Percentiles rank a stretch among this genome's conserved stretches.
These are phyloP conservation scores for Nitzschia sp. DNA, from an alignment of 108 stramenopile genomes.

Conservation along the genomic window DNA sequence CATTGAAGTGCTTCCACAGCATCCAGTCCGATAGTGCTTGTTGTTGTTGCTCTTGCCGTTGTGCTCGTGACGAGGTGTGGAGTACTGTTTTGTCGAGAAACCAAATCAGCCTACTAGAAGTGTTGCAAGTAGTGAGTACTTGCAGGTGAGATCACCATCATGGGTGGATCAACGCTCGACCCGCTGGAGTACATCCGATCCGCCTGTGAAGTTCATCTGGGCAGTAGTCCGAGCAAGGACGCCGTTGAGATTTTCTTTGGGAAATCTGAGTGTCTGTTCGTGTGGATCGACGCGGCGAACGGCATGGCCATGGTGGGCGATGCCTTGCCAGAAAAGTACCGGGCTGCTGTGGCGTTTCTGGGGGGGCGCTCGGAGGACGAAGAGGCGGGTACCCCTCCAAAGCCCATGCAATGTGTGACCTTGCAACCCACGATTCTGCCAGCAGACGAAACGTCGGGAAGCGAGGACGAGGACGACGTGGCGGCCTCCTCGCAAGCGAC, in stretches of 20 bases:
- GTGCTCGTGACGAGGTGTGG: no score
- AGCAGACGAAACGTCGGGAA: constrained; percentile 7
- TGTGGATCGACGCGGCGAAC: constrained; percentile 25
- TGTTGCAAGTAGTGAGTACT: no score
- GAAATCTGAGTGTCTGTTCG: constrained; percentile 35
- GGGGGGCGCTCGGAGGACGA: constrained; percentile 29
- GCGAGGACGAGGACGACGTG: constrained; percentile 27
- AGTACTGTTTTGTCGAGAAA: no score
- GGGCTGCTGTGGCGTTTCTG: constrained; percentile 36
- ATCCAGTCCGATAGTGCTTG: no score
- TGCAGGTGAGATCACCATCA: no score
- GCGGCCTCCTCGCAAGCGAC: constrained; percentile 30
- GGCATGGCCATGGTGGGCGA: constrained; percentile 28
- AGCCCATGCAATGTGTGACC: constrained; percentile 40
- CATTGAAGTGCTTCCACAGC: no score
- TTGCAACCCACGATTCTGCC: constrained; percentile 28
- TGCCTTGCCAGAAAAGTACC: constrained; percentile 31
- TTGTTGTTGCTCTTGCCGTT: no score
- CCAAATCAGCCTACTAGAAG: no score
- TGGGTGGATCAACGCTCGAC: constrained; percentile 18
- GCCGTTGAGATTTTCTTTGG: constrained; percentile 40
- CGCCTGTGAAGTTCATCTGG: constrained; percentile 44
- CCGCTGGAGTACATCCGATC: constrained; percentile 45
- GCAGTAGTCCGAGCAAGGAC: constrained; percentile 34
- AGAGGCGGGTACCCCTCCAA: neutral